Evolutionary conservation across 345 rosid genomes (phyloP).

Genomic region (Brassica napus): DNA sequence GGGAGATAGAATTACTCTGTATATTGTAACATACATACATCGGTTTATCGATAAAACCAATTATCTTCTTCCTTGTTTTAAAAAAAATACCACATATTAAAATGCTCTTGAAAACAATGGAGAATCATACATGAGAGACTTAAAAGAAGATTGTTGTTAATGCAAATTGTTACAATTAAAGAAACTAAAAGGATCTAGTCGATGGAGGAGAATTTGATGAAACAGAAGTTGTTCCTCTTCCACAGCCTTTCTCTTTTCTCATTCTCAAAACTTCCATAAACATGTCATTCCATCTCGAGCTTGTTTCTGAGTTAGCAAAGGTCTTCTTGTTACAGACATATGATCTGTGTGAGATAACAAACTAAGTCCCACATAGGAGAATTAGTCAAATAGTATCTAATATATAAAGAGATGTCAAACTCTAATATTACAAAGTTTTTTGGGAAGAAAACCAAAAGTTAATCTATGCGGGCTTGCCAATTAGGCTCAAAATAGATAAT

Average conservation of each 20-base stretch:
- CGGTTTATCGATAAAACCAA: too few relatives aligned
- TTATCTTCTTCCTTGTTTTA: not conserved
- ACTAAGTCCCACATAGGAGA: too few relatives aligned
- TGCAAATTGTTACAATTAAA: not conserved
- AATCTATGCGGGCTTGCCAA: too few relatives aligned
- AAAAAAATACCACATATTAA: not conserved
- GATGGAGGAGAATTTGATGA: conserved; percentile 28
- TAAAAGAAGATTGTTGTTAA: not conserved
- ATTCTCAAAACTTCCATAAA: conserved; percentile 56
- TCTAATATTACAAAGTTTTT: too few relatives aligned
- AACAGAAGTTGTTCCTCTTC: conserved; percentile 29
- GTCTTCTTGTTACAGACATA: conserved; percentile 44
- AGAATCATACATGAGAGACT: not conserved
- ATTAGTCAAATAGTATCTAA: too few relatives aligned
- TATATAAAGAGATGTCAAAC: too few relatives aligned
- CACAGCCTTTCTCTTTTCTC: conserved; percentile 57
- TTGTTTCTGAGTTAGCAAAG: conserved; percentile 1
- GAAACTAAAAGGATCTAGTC: conserved; percentile 30
- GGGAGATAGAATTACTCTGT: too few relatives aligned
- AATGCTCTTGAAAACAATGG: not conserved
- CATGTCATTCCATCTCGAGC: conserved; percentile 49
- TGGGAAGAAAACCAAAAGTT: too few relatives aligned
- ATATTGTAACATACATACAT: too few relatives aligned
- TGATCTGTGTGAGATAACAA: too few relatives aligned
- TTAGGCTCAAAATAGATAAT: too few relatives aligned